Evolutionary conservation across 805 yeast species (phyloP).

Genomic region (Metschnikowia lachancei): DNA sequence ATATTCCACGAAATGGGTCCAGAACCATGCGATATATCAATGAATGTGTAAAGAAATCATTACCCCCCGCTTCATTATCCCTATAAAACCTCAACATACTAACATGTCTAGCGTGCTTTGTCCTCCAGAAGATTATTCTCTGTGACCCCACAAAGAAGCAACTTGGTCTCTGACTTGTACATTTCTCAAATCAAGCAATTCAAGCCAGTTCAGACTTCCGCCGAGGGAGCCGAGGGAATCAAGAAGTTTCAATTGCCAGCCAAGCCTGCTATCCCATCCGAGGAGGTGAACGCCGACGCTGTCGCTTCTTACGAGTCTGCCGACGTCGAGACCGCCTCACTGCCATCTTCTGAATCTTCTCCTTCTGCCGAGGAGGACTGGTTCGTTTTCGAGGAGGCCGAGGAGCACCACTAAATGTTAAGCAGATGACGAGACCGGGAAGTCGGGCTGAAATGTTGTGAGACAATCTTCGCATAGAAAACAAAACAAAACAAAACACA

Average conservation of each 20-base stretch:
- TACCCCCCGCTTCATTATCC: neutral
- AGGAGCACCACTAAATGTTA: conserved; percentile 46
- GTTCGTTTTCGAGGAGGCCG: conserved; percentile 75
- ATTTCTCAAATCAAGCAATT: conserved; percentile 81
- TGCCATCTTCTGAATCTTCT: conserved; percentile 33
- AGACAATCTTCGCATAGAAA: conserved; percentile 7
- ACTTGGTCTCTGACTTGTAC: conserved; percentile 82
- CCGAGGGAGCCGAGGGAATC: conserved; percentile 75
- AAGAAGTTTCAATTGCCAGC: conserved; percentile 81
- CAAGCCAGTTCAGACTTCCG: conserved; percentile 76
- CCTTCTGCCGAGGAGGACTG: conserved; percentile 65
- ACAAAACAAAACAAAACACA: neutral
- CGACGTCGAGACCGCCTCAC: conserved; percentile 64
- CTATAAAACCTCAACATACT: conserved; percentile 8
- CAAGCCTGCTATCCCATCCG: conserved; percentile 70
- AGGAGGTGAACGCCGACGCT: conserved; percentile 68
- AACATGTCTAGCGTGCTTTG: conserved; percentile 25
- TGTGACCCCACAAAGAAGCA: conserved; percentile 42
- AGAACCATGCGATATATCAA: no score
- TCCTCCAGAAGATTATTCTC: conserved; percentile 42
- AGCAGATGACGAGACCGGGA: neutral
- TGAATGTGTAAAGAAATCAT: no score
- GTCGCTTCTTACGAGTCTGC: conserved; percentile 65
- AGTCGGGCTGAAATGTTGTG: neutral
- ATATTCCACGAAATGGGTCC: no score